phyloP scores from a whole-genome alignment of 768 basidiomycete genomes.

The Tricholomella constricta region DNA sequence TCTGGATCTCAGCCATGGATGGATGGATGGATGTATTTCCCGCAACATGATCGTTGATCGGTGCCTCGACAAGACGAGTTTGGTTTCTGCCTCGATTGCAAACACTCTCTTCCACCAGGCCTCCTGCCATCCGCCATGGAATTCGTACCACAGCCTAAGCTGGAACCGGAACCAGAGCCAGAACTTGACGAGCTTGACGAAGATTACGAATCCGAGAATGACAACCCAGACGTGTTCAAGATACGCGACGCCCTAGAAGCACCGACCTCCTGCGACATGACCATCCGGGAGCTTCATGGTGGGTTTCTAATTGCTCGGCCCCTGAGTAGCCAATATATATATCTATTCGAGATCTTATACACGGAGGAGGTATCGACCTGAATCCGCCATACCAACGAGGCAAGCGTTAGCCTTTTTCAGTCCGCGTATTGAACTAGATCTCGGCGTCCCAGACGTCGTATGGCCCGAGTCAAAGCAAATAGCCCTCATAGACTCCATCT shows the following conservation, averaged over 20 bases:
- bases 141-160: constrained; percentile 8
- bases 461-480: constrained; percentile 74
- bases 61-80: not conserved
- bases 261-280: constrained; percentile 40
- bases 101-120: not conserved
- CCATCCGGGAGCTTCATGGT: constrained; percentile 52
- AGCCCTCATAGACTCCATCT: constrained; percentile 74
- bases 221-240: constrained; percentile 42
- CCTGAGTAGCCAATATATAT: not conserved
- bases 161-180: constrained; percentile 26
- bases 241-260: constrained; percentile 43
- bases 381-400: constrained; percentile 76
- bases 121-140: constrained; percentile 6
- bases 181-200: constrained; percentile 54
- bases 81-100: constrained; percentile 5
- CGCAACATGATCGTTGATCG: not conserved
- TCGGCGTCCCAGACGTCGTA: constrained; percentile 61
- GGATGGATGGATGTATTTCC: not conserved
- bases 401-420: constrained; percentile 22
- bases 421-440: not conserved
- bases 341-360: constrained; percentile 52
- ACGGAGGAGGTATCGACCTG: constrained; percentile 69
- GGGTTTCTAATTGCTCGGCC: constrained; percentile 16
- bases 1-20: constrained; percentile 21
- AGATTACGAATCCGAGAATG: constrained; percentile 41